Evolutionary conservation across 164 flowering plant species (phyloP).

Genomic region (Magnolia kwangsiensis): DNA sequence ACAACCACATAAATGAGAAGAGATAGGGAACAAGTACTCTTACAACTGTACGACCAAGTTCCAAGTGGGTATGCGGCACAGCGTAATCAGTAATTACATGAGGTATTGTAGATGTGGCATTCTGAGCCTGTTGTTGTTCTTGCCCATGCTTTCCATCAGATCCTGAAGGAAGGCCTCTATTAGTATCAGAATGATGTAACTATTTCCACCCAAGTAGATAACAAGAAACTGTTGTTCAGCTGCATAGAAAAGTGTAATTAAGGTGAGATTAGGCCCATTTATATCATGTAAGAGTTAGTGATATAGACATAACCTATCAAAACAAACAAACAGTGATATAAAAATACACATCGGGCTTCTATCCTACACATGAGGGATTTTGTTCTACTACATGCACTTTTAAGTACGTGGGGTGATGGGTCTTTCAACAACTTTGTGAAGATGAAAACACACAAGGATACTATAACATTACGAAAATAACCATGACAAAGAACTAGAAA

Average conservation of each 20-base stretch:
- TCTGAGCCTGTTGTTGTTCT: constrained; percentile 33
- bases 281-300: background rate
- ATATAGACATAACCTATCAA: background rate
- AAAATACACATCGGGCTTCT: background rate
- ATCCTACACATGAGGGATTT: too few relatives aligned
- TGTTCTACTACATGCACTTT: too few relatives aligned
- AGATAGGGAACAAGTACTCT: constrained; percentile 18
- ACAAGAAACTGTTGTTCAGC: background rate
- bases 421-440: too few relatives aligned
- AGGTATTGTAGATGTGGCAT: constrained; percentile 37
- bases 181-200: background rate
- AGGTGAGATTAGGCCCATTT: background rate
- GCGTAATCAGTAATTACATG: constrained; percentile 38
- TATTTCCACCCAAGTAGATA: background rate
- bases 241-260: background rate
- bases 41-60: constrained; percentile 91
- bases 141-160: constrained; percentile 34
- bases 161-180: constrained; percentile 13
- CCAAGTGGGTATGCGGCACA: constrained; percentile 62
- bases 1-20: background rate
- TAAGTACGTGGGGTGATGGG: too few relatives aligned
- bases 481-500: too few relatives aligned
- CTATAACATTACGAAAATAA: too few relatives aligned
- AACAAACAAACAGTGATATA: background rate
- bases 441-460: too few relatives aligned